Evolutionary conservation across 2,329 filamentous ascomycete species (phyloP).

Genomic region (Metarhizium humberi): DNA sequence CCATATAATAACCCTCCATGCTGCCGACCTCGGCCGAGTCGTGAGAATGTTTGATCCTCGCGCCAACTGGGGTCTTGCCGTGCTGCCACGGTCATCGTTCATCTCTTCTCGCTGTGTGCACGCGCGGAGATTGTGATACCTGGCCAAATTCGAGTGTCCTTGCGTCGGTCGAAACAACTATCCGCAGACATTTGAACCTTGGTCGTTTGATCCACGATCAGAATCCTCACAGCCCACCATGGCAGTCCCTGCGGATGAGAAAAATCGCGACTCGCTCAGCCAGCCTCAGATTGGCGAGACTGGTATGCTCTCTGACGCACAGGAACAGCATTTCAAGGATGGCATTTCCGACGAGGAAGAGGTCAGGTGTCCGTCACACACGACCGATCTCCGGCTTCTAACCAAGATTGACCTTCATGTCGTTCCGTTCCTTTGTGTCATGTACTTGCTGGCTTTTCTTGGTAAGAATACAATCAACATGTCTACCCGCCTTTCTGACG

Average conservation of each 20-base stretch:
- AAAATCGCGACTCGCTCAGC: conserved; percentile 10
- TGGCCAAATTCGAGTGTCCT: neutral
- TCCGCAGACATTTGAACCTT: neutral
- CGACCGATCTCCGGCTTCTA: conserved; percentile 56
- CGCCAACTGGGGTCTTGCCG: neutral
- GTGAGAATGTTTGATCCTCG: neutral
- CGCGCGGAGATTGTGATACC: neutral
- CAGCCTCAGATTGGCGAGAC: conserved; percentile 5
- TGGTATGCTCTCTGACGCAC: neutral
- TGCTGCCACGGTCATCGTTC: neutral
- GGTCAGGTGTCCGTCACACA: conserved; percentile 38
- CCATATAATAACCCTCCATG: neutral
- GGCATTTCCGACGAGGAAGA: neutral
- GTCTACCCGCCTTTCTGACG: neutral
- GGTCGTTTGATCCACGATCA: neutral
- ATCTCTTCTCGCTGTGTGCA: neutral
- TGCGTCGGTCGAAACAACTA: neutral
- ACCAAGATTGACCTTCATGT: conserved; percentile 62
- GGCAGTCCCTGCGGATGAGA: conserved; percentile 10
- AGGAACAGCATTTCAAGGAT: neutral
- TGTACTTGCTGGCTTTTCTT: conserved; percentile 63
- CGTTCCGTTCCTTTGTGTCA: conserved; percentile 61
- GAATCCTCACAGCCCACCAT: conserved; percentile 3
- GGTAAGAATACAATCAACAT: conserved; percentile 20
- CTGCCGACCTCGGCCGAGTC: neutral